A percentile compares a stretch with the other conserved stretches of the same genome.
Conservation (phyloP, 1,284 basidiomycete species). For the Bondarzewia mesenterica region DNA sequence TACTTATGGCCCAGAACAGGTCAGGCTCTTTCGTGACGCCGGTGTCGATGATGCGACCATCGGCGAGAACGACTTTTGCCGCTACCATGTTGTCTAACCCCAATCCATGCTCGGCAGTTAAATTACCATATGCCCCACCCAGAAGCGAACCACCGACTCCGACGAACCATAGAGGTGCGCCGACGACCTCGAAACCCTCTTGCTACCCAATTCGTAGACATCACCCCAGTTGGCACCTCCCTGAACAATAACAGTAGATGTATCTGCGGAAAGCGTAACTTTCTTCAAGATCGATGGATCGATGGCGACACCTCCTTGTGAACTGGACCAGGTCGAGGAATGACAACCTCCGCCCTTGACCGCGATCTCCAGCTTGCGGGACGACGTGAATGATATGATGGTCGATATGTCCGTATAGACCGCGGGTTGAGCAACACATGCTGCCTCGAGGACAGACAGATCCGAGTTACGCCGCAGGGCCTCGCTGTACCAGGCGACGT, state of each 20-base stretch:
- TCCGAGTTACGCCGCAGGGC: slow-evolving; percentile 16
- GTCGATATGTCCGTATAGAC: slow-evolving; percentile 14
- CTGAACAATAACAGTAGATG: slow-evolving; percentile 21
- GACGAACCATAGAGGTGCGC: slow-evolving; percentile 17
- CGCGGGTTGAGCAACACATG: slow-evolving; percentile 15
- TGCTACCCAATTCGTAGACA: slow-evolving; percentile 24
- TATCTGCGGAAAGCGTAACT: slow-evolving; percentile 22
- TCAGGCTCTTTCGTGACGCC: slow-evolving; percentile 23
- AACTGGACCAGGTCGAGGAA: slow-evolving; percentile 18
- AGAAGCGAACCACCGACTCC: slow-evolving; percentile 23
- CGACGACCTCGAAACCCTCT: slow-evolving; percentile 23
- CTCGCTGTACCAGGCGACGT: background rate
- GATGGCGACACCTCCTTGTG: slow-evolving; percentile 30
- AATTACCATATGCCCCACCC: slow-evolving; percentile 33
- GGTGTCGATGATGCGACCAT: slow-evolving; percentile 25
- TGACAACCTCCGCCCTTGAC: slow-evolving; percentile 20
- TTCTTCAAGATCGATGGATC: slow-evolving; percentile 26
- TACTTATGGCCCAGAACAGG: slow-evolving; percentile 32
- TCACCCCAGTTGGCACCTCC: slow-evolving; percentile 29
- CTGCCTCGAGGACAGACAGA: slow-evolving; percentile 16
- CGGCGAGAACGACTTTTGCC: slow-evolving; percentile 28
- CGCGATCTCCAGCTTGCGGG: slow-evolving; percentile 15
- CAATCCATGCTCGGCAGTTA: slow-evolving; percentile 28
- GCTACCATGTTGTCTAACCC: slow-evolving; percentile 30
- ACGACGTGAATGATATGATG: slow-evolving; percentile 13